Conservation (phyloP, 768 basidiomycete genomes). For the Kwoniella heveanensis region DNA sequence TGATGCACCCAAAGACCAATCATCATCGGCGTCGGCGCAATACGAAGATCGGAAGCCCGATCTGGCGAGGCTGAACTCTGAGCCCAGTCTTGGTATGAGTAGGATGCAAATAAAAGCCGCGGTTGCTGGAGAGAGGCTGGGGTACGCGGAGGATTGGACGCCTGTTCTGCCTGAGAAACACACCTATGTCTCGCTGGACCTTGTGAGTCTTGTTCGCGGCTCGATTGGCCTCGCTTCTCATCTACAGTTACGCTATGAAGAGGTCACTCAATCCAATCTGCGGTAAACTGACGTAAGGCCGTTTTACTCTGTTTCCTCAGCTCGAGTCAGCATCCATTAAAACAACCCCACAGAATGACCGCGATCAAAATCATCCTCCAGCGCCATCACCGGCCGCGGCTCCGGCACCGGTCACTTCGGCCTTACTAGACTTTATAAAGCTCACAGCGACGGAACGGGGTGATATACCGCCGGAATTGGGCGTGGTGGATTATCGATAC, state of each 20-base stretch:
- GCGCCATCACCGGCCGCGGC: conserved; percentile 2
- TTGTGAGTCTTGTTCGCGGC: conserved; percentile 3
- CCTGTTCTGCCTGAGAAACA: conserved; percentile 36
- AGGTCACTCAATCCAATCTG: too few species aligned
- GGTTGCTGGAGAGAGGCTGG: conserved; percentile 8
- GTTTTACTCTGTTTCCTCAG: too few species aligned
- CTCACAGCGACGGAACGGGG: conserved; percentile 38
- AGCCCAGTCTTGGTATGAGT: not conserved
- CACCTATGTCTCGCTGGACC: conserved; percentile 21
- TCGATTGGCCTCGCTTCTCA: too few species aligned
- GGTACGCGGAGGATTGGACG: conserved; percentile 35
- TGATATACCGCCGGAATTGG: conserved; percentile 48
- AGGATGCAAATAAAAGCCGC: not conserved
- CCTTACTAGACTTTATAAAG: conserved; percentile 46
- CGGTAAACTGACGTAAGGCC: too few species aligned
- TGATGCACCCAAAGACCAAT: not conserved
- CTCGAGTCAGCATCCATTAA: too few species aligned
- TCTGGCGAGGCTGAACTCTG: conserved; percentile 1
- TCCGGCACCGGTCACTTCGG: conserved; percentile 33
- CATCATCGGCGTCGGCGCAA: not conserved
- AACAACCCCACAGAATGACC: too few species aligned
- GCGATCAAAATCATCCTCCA: too few species aligned
- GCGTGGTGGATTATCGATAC: conserved; percentile 44
- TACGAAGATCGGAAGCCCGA: conserved; percentile 30
- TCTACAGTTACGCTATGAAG: too few species aligned